A percentile compares a stretch with the other conserved stretches of the same genome.
phyloP scores from a whole-genome alignment of 208 protist genomes.

The Wallacemonas collosoma region DNA sequence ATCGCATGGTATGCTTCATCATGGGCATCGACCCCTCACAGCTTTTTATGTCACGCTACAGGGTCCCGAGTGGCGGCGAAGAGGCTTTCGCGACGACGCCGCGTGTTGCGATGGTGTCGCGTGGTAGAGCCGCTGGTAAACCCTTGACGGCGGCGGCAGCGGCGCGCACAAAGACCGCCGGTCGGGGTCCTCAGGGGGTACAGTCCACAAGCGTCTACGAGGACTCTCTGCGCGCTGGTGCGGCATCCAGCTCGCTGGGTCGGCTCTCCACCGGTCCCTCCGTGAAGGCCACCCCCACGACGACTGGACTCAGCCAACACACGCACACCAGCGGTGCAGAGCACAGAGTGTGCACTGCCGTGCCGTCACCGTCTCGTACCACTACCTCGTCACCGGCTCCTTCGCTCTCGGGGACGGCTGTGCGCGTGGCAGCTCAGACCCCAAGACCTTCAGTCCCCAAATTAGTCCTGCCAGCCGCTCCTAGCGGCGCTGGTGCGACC shows the following conservation, averaged over 20 bases:
- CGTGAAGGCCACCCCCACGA: neutral
- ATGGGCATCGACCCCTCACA: conserved; percentile 15
- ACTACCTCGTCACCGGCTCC: neutral
- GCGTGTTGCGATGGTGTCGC: neutral
- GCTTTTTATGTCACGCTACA: conserved; percentile 18
- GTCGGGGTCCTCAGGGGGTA: too few relatives aligned
- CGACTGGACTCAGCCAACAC: neutral
- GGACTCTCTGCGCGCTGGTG: conserved; percentile 3
- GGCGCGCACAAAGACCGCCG: too few relatives aligned
- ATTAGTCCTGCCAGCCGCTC: too few relatives aligned
- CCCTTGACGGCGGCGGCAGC: too few relatives aligned
- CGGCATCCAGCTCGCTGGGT: too few relatives aligned
- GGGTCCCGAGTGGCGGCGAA: neutral
- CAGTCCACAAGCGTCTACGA: conserved; percentile 4
- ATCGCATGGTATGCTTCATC: conserved; percentile 27
- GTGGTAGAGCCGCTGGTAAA: neutral
- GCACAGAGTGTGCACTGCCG: too few relatives aligned
- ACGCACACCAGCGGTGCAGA: too few relatives aligned
- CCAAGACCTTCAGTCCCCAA: too few relatives aligned
- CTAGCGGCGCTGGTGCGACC: neutral
- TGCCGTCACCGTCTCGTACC: too few relatives aligned
- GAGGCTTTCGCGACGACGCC: neutral
- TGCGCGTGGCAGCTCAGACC: neutral
- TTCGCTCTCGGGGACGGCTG: neutral
- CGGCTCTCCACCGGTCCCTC: neutral